Conservation (phyloP, 164 flowering plant species). For the Hamamelis virginiana region DNA sequence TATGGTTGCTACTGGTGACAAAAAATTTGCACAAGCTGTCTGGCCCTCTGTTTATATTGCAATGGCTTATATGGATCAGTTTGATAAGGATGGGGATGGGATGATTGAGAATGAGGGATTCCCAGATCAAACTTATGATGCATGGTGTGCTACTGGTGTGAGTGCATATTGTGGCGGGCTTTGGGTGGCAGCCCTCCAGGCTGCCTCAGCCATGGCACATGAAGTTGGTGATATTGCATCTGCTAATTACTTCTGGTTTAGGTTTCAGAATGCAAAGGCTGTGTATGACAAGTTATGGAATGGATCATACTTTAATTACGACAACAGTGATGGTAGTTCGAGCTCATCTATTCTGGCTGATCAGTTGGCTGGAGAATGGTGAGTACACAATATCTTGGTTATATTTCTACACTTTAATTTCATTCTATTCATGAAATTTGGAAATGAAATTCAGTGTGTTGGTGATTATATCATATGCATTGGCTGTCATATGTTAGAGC, state of each 20-base stretch:
- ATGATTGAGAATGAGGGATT: constrained; percentile 97
- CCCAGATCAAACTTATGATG: constrained; percentile 96
- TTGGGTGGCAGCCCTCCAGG: constrained; percentile 93
- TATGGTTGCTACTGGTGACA: constrained; percentile 78
- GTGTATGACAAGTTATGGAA: constrained; percentile 81
- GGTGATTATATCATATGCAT: neutral
- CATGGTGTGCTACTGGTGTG: constrained; percentile 84
- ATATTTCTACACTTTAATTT: neutral
- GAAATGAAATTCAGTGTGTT: too few species aligned
- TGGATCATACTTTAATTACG: constrained; percentile 91
- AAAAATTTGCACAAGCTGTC: constrained; percentile 64
- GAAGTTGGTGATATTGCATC: constrained; percentile 73
- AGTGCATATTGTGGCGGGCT: constrained; percentile 93
- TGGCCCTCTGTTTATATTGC: constrained; percentile 94
- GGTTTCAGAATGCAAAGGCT: constrained; percentile 66
- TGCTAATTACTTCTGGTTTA: constrained; percentile 59
- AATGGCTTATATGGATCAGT: constrained; percentile 91
- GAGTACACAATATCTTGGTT: constrained; percentile 2
- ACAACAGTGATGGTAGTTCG: constrained; percentile 54
- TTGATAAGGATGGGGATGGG: constrained; percentile 85
- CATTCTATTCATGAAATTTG: neutral
- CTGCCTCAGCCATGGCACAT: constrained; percentile 80
- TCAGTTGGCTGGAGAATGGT: constrained; percentile 98
- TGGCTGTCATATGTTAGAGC: too few species aligned
- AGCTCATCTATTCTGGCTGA: constrained; percentile 92